Evolutionary conservation across 2,329 filamentous ascomycete genomes (phyloP).

Genomic region (Sporothrix brunneoviolacea): DNA sequence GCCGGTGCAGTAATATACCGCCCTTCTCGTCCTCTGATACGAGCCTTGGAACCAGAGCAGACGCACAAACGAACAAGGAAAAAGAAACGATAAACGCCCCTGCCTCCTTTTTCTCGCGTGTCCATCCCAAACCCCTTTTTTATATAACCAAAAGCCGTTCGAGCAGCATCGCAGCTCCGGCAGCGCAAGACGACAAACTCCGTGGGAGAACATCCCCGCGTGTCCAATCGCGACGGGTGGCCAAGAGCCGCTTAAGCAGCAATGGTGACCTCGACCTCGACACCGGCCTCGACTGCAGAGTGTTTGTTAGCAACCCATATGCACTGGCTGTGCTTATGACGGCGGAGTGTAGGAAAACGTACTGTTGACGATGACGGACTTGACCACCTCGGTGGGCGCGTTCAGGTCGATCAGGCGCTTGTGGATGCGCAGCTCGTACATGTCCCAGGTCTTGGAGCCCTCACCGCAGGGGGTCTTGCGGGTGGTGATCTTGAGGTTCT

Average conservation of each 20-base stretch:
- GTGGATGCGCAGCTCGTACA: slow-evolving; percentile 98
- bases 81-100: too few relatives aligned
- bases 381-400: slow-evolving; percentile 95
- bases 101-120: too few relatives aligned
- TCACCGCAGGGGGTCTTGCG: slow-evolving; percentile 99
- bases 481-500: slow-evolving; percentile 93
- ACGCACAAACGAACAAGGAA: too few relatives aligned
- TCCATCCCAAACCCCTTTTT: too few relatives aligned
- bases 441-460: slow-evolving; percentile 94
- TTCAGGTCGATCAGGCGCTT: slow-evolving; percentile 97
- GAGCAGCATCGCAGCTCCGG: too few relatives aligned
- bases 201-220: too few relatives aligned
- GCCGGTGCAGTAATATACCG: too few relatives aligned
- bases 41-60: too few relatives aligned
- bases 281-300: slow-evolving; percentile 66
- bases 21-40: too few relatives aligned
- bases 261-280: slow-evolving; percentile 90
- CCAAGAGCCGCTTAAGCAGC: slow-evolving; percentile 45
- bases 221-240: too few relatives aligned
- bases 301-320: slow-evolving; percentile 7
- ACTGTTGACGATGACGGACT: slow-evolving; percentile 91
- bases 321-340: neutral
- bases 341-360: neutral
- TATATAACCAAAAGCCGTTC: too few relatives aligned
- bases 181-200: too few relatives aligned